phyloP scores from a whole-genome alignment of 805 yeast species.

The Metschnikowia noctiluminum region DNA sequence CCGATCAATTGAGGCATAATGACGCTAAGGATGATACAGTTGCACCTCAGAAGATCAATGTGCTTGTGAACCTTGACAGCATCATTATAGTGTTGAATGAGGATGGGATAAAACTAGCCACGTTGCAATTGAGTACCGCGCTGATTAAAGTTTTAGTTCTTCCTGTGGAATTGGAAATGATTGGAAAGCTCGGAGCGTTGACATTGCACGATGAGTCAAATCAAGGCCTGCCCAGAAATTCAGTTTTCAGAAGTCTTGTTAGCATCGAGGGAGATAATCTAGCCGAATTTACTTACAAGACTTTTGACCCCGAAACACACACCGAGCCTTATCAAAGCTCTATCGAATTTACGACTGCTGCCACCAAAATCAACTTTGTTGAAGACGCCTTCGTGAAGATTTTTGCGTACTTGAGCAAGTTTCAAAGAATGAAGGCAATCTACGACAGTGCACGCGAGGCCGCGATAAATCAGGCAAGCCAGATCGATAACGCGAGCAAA shows the following conservation, averaged over 20 bases:
- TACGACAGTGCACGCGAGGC: conserved; percentile 87
- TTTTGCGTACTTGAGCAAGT: conserved; percentile 62
- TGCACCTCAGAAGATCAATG: conserved; percentile 72
- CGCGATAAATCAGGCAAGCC: conserved; percentile 78
- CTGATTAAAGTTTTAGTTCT: conserved; percentile 59
- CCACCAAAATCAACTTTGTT: conserved; percentile 71
- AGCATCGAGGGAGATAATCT: conserved; percentile 78
- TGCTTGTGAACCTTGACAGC: conserved; percentile 66
- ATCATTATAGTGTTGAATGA: conserved; percentile 75
- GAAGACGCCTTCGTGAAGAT: conserved; percentile 76
- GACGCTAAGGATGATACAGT: conserved; percentile 51
- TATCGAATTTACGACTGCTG: conserved; percentile 67
- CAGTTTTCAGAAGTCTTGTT: conserved; percentile 60
- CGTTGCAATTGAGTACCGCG: conserved; percentile 72
- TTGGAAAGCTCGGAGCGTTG: conserved; percentile 72
- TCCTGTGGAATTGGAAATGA: conserved; percentile 75
- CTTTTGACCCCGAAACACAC: conserved; percentile 56
- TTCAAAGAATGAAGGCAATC: conserved; percentile 81
- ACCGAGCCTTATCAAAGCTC: conserved; percentile 50
- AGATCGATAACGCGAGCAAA: conserved; percentile 53
- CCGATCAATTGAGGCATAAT: conserved; percentile 69
- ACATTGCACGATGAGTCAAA: conserved; percentile 73
- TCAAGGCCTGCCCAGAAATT: conserved; percentile 56
- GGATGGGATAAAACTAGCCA: conserved; percentile 78
- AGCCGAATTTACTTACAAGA: conserved; percentile 81